A percentile compares a stretch with the other conserved stretches of the same genome.
Conservation (phyloP, 2,329 filamentous ascomycete species). For the Ceratocystiopsis sp. region DNA sequence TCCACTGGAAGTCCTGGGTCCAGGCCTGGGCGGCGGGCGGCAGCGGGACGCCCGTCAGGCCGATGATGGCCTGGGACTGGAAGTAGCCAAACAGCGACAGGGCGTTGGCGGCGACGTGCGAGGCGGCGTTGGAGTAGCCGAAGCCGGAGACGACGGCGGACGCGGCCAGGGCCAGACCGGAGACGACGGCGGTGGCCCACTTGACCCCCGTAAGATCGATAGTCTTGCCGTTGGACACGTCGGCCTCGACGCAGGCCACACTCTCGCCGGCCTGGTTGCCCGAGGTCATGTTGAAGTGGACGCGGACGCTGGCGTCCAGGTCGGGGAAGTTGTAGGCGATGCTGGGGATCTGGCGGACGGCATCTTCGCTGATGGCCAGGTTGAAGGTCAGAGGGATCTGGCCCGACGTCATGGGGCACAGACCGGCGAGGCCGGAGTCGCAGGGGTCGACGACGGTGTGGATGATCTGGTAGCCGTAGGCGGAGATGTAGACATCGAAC, state of each 20-base stretch:
- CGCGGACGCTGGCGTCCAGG: conserved; percentile 59
- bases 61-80: conserved; percentile 71
- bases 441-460: conserved; percentile 53
- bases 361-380: conserved; percentile 34
- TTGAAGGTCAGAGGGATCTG: conserved; percentile 38
- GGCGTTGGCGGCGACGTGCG: conserved; percentile 71
- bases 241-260: conserved; percentile 64
- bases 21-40: conserved; percentile 70
- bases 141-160: conserved; percentile 70
- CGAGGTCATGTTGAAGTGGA: conserved; percentile 52
- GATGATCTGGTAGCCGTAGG: conserved; percentile 55
- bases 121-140: conserved; percentile 73
- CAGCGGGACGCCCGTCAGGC: conserved; percentile 55
- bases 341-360: conserved; percentile 47
- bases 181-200: conserved; percentile 65
- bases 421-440: conserved; percentile 39
- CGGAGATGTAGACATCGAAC: conserved; percentile 51
- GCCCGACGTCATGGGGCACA: conserved; percentile 70
- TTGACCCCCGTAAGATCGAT: conserved; percentile 67
- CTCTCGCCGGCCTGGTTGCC: conserved; percentile 27
- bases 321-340: conserved; percentile 74
- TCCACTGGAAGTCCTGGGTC: conserved; percentile 89
- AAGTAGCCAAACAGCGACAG: conserved; percentile 76
- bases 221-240: conserved; percentile 68
- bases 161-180: conserved; percentile 52